Base-by-base conservation (phyloP, 116 monocot species). In the Phalaenopsis hybrid region DNA sequence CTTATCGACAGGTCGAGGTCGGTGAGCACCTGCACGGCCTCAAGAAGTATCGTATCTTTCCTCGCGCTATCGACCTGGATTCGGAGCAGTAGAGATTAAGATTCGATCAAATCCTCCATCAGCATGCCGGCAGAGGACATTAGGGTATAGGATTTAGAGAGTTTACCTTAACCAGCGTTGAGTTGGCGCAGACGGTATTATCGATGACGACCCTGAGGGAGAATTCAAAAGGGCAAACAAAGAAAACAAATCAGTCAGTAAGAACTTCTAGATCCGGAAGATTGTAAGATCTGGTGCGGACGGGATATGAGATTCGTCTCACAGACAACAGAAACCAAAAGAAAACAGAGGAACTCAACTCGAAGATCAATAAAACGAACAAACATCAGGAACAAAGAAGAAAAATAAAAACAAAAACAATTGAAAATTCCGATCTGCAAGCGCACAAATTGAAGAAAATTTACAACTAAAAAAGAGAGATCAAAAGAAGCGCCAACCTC, bases 191-290 rank as follows among this genome's bases (percentile, higher is more conserved):
- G 4, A 80, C 85, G 6, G 49, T 82, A 44, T 89, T 89, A 50
- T 89, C 89, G 31, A 87, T 85, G 28, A 79, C 89, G 8, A 89
- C 85, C 59, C 88, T 88, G 82, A 8, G 11, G 82, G 4, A 5
- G 41, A 77, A n/a, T 77, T 6, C 5, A 67, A 73, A 6, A 80
- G 31, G 4, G 16, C 18, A 50, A 13, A 67, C 69, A 17, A 79
- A 73, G 17, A 8, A 43, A 15, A 51, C 46, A 6, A 11, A 77
- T 75, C 48, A 77, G 21, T 51, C 25, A 44, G 58, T 44, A 82
- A 41, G n/a, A 81, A 74, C 57, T 57, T 43, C 7, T 57, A 18
- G 46, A 79, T 48, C 21, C 17, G 34, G 37, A 51, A 37, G 52
- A 44, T 45, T 43, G 46, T 10, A 4, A 45, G 45, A 75, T 21